Evolutionary conservation across 148 eudicot species (phyloP), one percentile per base, ranked within the genome.

Genomic region (Chenopodium berlandieri): DNA sequence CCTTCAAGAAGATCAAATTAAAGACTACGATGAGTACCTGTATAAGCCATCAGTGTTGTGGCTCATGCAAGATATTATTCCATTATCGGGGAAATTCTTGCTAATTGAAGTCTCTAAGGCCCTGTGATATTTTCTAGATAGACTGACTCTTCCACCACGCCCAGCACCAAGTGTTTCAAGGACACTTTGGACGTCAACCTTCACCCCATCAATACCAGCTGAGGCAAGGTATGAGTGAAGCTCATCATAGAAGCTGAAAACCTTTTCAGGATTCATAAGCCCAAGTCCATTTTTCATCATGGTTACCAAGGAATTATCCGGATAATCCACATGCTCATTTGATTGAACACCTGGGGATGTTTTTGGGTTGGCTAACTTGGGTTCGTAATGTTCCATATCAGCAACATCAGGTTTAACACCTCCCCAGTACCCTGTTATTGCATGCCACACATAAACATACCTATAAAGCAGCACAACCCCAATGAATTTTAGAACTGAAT

Each of bases 91-190:
- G 71, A 94, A 94, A 75, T 94, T 94, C 71, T 89, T 83, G 11
- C 88, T 83, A 79, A 92, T 86, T 19, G 98, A 94, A 25, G 97
- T 92, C 73, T 94, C 98, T 47, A 94, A 81, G 40, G 98, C 97
- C 86, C 83, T 92, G 75, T 92, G 97, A 80, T 91, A 94, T 83
- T 92, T 92, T 77, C 91, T 86, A 8, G 98, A 86, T 58, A 94
- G 92, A 79, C 85, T 88, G 63, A 93, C 90, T 83, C 98, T 88
- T 79, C 98, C 98, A 17, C 98, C 98, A 80, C 86, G 92, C 62
- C 97, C 95, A 14, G 91, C 92, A 32, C 98, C 98, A 63, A 94
- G 94, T 71, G 97, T 94, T 82, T 94, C 98, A 25, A 94, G 92
- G 32, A 92, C 86, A 83, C 89, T 92, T 82, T 94, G 98, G 34